Conservation (phyloP, 2,329 filamentous ascomycete genomes). For the Magnaporthales sp. region DNA sequence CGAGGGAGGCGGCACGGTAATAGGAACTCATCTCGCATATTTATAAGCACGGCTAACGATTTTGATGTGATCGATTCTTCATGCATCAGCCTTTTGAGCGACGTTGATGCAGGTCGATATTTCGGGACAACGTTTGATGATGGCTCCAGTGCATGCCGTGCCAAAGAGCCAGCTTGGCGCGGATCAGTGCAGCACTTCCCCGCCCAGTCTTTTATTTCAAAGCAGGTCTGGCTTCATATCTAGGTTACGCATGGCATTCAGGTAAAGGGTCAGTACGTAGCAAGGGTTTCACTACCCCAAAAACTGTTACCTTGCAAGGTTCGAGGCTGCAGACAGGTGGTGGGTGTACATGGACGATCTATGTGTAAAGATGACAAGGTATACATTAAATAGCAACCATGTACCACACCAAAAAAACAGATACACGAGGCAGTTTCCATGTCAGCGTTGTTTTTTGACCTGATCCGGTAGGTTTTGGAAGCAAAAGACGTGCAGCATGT, state of each 20-base stretch:
- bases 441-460: not conserved
- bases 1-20: not conserved
- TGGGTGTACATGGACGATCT: too few relatives aligned
- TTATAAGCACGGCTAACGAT: not conserved
- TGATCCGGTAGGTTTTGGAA: not conserved
- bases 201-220: not conserved
- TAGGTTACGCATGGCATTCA: not conserved
- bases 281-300: too few relatives aligned
- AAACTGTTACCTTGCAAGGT: too few relatives aligned
- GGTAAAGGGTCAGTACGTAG: not conserved
- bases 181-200: not conserved
- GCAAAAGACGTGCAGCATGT: not conserved
- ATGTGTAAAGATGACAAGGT: too few relatives aligned
- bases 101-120: not conserved
- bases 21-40: not conserved
- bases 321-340: too few relatives aligned
- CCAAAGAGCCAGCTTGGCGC: not conserved
- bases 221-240: not conserved
- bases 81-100: not conserved
- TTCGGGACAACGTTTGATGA: not conserved
- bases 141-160: not conserved
- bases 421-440: too few relatives aligned
- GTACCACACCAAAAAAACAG: too few relatives aligned
- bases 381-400: too few relatives aligned
- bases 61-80: not conserved